These are phyloP conservation scores for Boletus coccyginus DNA, from an alignment of 768 basidiomycete species.

Conservation along the genomic window DNA sequence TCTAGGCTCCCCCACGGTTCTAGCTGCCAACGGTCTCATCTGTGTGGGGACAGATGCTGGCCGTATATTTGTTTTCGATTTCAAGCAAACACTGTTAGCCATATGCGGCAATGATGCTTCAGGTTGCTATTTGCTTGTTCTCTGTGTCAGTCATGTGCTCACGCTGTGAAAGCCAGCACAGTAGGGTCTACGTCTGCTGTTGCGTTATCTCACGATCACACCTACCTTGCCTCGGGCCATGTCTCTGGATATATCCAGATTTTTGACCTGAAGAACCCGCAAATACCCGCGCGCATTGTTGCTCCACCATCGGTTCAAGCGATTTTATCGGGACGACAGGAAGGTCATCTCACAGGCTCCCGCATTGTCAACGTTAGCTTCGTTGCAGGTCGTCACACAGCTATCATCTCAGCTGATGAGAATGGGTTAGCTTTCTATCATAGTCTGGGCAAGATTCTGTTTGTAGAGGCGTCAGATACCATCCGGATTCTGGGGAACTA, in stretches of 20 bases:
- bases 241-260: slow-evolving; percentile 80
- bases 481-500: slow-evolving; percentile 93
- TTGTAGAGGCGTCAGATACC: slow-evolving; percentile 92
- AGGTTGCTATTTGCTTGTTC: slow-evolving; percentile 42
- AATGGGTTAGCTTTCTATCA: slow-evolving; percentile 93
- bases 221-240: slow-evolving; percentile 89
- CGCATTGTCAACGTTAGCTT: slow-evolving; percentile 82
- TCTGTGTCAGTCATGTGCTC: slow-evolving; percentile 17
- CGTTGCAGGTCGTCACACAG: slow-evolving; percentile 89
- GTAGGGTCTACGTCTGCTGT: slow-evolving; percentile 85
- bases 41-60: slow-evolving; percentile 87
- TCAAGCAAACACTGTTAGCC: slow-evolving; percentile 79
- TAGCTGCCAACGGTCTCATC: slow-evolving; percentile 84
- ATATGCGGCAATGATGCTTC: slow-evolving; percentile 70
- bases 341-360: slow-evolving; percentile 82
- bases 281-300: slow-evolving; percentile 65
- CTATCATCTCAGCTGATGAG: slow-evolving; percentile 88
- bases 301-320: slow-evolving; percentile 63
- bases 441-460: slow-evolving; percentile 88
- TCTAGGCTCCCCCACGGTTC: slow-evolving; percentile 69
- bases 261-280: slow-evolving; percentile 73
- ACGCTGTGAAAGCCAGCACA: slow-evolving; percentile 44
- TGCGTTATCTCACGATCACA: slow-evolving; percentile 90
- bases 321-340: slow-evolving; percentile 75
- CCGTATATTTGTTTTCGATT: slow-evolving; percentile 81